Percentiles rank a stretch among this genome's conserved stretches.
These are phyloP conservation scores for Blastomyces parvus DNA, from an alignment of 2,329 filamentous ascomycete species.

Conservation along the genomic window DNA sequence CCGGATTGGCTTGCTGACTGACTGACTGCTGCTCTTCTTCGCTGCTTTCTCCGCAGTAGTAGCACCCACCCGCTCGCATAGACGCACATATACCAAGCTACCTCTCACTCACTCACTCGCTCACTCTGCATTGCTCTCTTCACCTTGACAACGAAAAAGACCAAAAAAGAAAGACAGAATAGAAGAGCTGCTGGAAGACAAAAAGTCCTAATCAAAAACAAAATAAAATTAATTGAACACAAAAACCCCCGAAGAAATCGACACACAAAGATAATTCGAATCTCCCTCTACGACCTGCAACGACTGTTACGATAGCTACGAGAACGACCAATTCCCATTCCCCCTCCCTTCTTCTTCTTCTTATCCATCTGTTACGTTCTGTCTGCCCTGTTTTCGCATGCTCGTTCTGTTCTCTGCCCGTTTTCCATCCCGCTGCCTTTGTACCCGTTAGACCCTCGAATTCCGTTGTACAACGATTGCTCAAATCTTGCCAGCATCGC, in stretches of 20 bases:
- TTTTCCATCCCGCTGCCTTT: slow-evolving; percentile 14
- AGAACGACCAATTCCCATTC: slow-evolving; percentile 10
- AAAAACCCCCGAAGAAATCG: background rate
- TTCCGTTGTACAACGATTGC: slow-evolving; percentile 18
- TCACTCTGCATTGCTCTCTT: background rate
- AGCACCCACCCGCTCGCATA: too few relatives aligned
- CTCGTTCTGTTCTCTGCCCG: slow-evolving; percentile 4
- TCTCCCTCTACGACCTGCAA: slow-evolving; percentile 21
- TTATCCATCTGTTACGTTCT: slow-evolving; percentile 15
- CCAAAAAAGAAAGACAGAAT: slow-evolving; percentile 5
- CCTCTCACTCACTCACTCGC: background rate
- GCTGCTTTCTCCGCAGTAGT: slow-evolving; percentile 7
- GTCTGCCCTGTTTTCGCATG: slow-evolving; percentile 9
- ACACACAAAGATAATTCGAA: background rate
- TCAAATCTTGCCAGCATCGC: slow-evolving; percentile 5
- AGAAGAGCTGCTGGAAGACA: background rate
- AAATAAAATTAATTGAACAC: slow-evolving; percentile 7
- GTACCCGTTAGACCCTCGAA: slow-evolving; percentile 19
- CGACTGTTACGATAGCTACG: slow-evolving; percentile 25
- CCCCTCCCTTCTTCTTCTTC: background rate
- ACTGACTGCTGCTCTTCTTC: slow-evolving; percentile 8
- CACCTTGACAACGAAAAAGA: slow-evolving; percentile 1
- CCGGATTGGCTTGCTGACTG: slow-evolving; percentile 16
- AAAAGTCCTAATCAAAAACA: background rate
- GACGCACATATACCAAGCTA: background rate